A percentile compares a stretch with the other conserved stretches of the same genome.
Conservation (phyloP, 1,284 basidiomycete species). For the Apiotrichum gracile region DNA sequence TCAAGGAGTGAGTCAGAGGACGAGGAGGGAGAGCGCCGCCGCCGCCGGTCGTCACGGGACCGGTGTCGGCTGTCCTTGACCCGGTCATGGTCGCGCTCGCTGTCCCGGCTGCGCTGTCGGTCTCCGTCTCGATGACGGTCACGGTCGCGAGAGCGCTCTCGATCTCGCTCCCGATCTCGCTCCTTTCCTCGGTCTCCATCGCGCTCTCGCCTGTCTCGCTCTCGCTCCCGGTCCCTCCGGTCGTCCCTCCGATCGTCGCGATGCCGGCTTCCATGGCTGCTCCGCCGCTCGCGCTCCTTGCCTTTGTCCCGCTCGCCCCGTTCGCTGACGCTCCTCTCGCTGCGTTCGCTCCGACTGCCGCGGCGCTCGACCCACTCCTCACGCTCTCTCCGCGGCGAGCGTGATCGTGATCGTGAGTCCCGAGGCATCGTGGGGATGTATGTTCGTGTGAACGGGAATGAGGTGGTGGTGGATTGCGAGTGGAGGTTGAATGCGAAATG, state of each 20-base stretch:
- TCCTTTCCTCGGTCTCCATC: neutral
- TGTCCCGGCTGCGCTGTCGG: neutral
- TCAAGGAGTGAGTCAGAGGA: slow-evolving; percentile 28
- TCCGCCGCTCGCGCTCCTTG: neutral
- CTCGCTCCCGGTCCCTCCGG: neutral
- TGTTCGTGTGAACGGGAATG: too few species aligned
- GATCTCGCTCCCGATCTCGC: neutral
- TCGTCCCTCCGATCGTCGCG: neutral
- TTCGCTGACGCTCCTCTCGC: too few species aligned
- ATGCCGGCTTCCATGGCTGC: neutral
- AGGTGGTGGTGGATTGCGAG: too few species aligned
- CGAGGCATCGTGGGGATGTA: too few species aligned
- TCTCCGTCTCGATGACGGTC: neutral
- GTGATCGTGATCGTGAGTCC: too few species aligned
- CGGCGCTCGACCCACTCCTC: too few species aligned
- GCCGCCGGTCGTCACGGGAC: too few species aligned
- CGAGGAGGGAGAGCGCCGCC: slow-evolving; percentile 5
- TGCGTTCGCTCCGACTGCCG: too few species aligned
- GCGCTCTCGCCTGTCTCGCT: neutral
- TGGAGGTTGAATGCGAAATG: too few species aligned
- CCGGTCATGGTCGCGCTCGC: neutral
- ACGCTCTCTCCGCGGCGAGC: too few species aligned
- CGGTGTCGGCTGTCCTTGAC: neutral
- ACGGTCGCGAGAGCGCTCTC: neutral
- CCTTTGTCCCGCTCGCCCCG: neutral